Base-by-base conservation (phyloP, 1,284 basidiomycete genomes). In the Cronartium quercuum region DNA sequence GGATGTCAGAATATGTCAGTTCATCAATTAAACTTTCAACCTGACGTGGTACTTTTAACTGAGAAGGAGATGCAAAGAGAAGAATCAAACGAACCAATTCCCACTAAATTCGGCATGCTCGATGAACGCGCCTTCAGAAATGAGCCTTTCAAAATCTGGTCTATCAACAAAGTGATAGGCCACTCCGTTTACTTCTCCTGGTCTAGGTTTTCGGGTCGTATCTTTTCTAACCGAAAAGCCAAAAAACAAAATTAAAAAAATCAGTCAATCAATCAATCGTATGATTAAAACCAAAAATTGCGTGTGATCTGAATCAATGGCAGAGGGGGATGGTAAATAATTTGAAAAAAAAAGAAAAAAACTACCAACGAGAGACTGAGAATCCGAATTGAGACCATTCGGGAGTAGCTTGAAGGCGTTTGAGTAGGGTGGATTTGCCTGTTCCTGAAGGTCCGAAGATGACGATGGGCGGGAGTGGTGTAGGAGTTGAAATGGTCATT, bases 391-490 rank as follows among this genome's bases (percentile, higher is more conserved):
- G 87, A 81, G 64, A 18, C 71, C 71, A 74, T 15, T 90, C 88
- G 4, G 93, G 94, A 61, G 93, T 90, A 40, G 84, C 84, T 80
- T 98, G 93, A 65, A 99, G 88, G 66, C 88, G 88, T 77, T 87
- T 87, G 76, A 98, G 87, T 68, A 98, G 88, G 0, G 95, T 96
- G 80, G 90, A 92, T 83, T 98, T 98, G 70, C 95, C 95, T 1
- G 94, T 91, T 29, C 95, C 95, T 1, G 92, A 94, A 0, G 90
- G 91, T 0, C 91, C 91, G 77, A 88, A 91, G 65, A 91, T 84
- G 57, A 92, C 88, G 70, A 92, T 86, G 9, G 90, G 91, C 35
- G 74, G 64, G 58, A 81, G 83, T 0, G 90, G 15, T 44, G 64
- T 10, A 10, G 6, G 38, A 12, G 18, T 37, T 3, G 58, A 6